These are phyloP conservation scores for Seiridium cupressi DNA, from an alignment of 2,329 filamentous ascomycete genomes.

Conservation along the genomic window DNA sequence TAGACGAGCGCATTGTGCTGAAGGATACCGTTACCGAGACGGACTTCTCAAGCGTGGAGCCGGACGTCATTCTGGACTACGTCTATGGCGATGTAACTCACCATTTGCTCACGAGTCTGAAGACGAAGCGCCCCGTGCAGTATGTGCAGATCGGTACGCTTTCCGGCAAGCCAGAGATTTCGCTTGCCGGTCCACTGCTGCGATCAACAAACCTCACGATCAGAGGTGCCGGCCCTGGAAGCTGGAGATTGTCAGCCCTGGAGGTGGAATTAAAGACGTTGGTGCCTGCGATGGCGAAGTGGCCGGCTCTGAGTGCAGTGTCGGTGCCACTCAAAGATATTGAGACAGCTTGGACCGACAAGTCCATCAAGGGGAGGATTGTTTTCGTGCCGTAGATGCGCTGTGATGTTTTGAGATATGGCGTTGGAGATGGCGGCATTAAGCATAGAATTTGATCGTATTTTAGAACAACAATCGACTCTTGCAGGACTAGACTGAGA, in stretches of 20 bases:
- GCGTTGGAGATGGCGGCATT: no score
- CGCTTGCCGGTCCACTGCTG: constrained; percentile 40
- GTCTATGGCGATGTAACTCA: constrained; percentile 47
- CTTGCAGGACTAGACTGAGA: no score
- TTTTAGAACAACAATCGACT: no score
- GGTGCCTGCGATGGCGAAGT: constrained; percentile 26
- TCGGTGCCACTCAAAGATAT: constrained; percentile 29
- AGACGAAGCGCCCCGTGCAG: constrained; percentile 41
- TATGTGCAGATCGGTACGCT: constrained; percentile 53
- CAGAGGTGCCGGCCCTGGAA: constrained; percentile 43
- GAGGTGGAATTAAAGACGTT: constrained; percentile 24
- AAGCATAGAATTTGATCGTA: no score
- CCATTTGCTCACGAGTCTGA: constrained; percentile 39
- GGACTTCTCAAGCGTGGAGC: constrained; percentile 45
- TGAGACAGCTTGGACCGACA: constrained; percentile 28
- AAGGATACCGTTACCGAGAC: constrained; percentile 34
- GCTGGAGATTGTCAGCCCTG: constrained; percentile 34
- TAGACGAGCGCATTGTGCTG: constrained; percentile 47
- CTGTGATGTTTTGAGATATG: no score
- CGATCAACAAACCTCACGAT: constrained; percentile 48
- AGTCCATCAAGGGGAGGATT: constrained; percentile 20
- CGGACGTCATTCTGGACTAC: constrained; percentile 57
- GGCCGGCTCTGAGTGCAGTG: constrained; percentile 22
- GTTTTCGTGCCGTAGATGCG: constrained; percentile 21
- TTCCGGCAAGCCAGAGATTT: constrained; percentile 31